Percentiles rank a stretch among this genome's conserved stretches.
phyloP scores from a whole-genome alignment of 768 basidiomycete genomes.

The Boletus sp. region DNA sequence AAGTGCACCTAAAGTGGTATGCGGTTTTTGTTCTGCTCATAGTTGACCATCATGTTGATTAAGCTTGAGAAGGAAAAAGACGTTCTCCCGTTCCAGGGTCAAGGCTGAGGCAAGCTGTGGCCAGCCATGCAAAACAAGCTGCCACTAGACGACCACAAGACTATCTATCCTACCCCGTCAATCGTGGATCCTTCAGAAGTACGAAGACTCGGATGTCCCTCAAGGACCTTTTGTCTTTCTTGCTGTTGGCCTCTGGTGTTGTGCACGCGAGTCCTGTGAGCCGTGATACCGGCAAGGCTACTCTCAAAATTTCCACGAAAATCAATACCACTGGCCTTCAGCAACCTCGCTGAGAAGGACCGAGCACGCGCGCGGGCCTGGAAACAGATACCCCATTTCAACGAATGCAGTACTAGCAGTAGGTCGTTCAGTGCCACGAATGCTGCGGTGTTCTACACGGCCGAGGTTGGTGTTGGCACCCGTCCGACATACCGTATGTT shows the following conservation, averaged over 20 bases:
- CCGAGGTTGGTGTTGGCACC: constrained; percentile 28
- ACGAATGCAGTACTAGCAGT: neutral
- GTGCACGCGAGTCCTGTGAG: constrained; percentile 7
- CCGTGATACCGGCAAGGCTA: constrained; percentile 7
- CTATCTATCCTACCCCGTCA: too few relatives aligned
- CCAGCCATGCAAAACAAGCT: too few relatives aligned
- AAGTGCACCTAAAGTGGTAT: constrained; percentile 1
- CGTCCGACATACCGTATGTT: constrained; percentile 29
- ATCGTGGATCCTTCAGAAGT: too few relatives aligned
- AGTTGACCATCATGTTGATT: neutral
- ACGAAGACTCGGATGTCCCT: neutral
- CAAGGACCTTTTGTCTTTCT: neutral
- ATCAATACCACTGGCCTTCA: constrained; percentile 8
- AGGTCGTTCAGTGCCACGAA: constrained; percentile 19
- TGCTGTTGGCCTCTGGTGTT: constrained; percentile 9
- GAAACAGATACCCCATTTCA: neutral
- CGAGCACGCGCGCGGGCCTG: constrained; percentile 19
- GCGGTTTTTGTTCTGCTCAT: neutral
- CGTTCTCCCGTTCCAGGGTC: neutral
- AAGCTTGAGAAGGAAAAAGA: neutral
- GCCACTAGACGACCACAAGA: too few relatives aligned
- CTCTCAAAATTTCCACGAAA: constrained; percentile 14
- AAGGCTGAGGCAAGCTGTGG: too few relatives aligned
- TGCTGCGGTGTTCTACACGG: constrained; percentile 27
- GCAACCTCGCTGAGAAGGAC: constrained; percentile 21